Base-by-base conservation (phyloP, 2,329 filamentous ascomycete genomes). In the Clathrospora elynae region DNA sequence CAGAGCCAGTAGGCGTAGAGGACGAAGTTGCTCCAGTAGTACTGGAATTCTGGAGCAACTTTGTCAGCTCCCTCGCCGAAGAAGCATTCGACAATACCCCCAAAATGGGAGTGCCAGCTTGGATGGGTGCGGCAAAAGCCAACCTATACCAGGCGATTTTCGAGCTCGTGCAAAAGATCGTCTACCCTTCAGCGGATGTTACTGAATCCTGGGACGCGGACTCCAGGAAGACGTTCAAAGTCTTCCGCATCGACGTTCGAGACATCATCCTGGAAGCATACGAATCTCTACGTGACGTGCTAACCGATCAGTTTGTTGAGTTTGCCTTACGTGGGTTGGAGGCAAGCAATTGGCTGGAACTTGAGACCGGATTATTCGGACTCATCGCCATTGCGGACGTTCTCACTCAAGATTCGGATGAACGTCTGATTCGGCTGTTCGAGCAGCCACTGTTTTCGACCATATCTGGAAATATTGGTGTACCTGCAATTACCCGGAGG, bases 31-130 rank as follows among this genome's bases (percentile, higher is more conserved):
- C 89, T 41, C 80, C 87, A 1, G 81, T 83, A 1, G 82, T 85
- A 1, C 77, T 92, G 10, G 88, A 93, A 58, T 92, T 93, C 64
- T 93, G 89, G 88, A 85, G 82, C 12, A 84, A 82, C 1, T 90
- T 85, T 62, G 81, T 88, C 5, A 88, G 90, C 68, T 80, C 81
- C 9, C 76, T 74, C 84, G 74, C 80, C 77, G 46, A 86, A 83
- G 62, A 75, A 71, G 53, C 53, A 2, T 54, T 68, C 42, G 46
- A 67, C 58, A 16, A 70, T 71, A 3, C 63, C 32, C 40, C 57
- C 46, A 45, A 45, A n/a, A 43, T 45, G 69, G 4, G 69, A 73
- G 7, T 30, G 4, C 68, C 73, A 2, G 55, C 69, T 5, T 89
- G 85, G 84, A 76, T 85, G 34, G 70, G 74, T 6, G 67, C 75